Percentiles rank a stretch among this genome's conserved stretches.
Conservation (phyloP, 192 early-diverging fungal genomes). For the Dimargaris cristalligena region DNA sequence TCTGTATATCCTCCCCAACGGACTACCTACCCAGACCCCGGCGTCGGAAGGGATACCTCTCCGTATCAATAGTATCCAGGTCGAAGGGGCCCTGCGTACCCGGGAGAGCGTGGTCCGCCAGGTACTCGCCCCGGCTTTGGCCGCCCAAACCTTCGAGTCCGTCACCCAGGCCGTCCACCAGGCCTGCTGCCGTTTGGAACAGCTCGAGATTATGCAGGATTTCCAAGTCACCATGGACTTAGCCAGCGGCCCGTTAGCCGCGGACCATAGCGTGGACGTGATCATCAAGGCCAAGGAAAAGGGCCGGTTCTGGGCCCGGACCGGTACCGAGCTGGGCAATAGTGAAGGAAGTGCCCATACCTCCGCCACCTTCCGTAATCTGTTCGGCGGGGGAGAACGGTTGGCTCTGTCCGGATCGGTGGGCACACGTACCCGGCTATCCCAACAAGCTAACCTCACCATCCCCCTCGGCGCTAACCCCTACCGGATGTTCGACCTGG, state of each 20-base stretch:
- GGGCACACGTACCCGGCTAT: slow-evolving; percentile 50
- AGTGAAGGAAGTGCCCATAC: slow-evolving; percentile 68
- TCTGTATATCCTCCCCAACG: too few relatives aligned
- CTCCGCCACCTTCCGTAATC: slow-evolving; percentile 58
- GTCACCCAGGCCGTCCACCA: slow-evolving; percentile 37
- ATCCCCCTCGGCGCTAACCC: slow-evolving; percentile 60
- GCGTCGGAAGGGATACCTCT: too few relatives aligned
- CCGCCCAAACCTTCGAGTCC: slow-evolving; percentile 38
- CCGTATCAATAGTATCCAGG: slow-evolving; percentile 13
- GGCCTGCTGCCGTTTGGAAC: slow-evolving; percentile 33
- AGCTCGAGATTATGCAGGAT: slow-evolving; percentile 54
- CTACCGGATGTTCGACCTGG: slow-evolving; percentile 40
- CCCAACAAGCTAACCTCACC: slow-evolving; percentile 39
- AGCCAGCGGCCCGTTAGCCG: slow-evolving; percentile 21
- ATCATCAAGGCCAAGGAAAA: slow-evolving; percentile 52
- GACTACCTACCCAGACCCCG: too few relatives aligned
- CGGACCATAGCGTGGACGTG: slow-evolving; percentile 44
- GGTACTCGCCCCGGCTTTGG: slow-evolving; percentile 20
- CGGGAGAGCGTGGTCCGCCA: slow-evolving; percentile 27
- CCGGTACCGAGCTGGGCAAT: slow-evolving; percentile 81
- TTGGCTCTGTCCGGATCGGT: slow-evolving; percentile 40
- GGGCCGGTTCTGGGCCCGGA: slow-evolving; percentile 54
- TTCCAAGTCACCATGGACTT: slow-evolving; percentile 51
- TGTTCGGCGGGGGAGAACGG: slow-evolving; percentile 77
- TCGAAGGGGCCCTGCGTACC: slow-evolving; percentile 22